Percentiles rank a stretch among this genome's conserved stretches.
These are phyloP conservation scores for Xylaria sp. DNA, from an alignment of 2,329 filamentous ascomycete genomes.

Conservation along the genomic window DNA sequence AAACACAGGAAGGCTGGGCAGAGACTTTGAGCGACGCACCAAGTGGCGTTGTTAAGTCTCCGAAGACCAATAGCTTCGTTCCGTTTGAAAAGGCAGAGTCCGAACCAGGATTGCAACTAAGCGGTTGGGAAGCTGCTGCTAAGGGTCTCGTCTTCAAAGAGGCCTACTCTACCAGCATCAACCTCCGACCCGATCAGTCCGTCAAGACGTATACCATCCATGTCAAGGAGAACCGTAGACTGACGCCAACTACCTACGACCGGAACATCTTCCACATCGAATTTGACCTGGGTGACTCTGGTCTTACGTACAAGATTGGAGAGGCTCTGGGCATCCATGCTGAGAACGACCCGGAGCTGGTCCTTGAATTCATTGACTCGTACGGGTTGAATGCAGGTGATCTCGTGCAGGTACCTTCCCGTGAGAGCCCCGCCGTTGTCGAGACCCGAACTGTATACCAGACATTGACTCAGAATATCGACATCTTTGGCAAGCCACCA, in stretches of 20 bases:
- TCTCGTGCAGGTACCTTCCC: conserved; percentile 89
- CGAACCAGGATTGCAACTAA: conserved; percentile 73
- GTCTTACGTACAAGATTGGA: conserved; percentile 95
- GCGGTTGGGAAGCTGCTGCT: conserved; percentile 84
- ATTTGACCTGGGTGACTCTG: conserved; percentile 92
- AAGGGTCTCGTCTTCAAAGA: conserved; percentile 95
- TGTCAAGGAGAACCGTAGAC: conserved; percentile 93
- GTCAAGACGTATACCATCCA: conserved; percentile 88
- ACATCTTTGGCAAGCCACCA: conserved; percentile 95
- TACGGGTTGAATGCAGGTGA: conserved; percentile 87
- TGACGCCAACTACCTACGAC: conserved; percentile 89
- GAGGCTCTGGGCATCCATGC: conserved; percentile 97
- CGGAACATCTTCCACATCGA: conserved; percentile 99
- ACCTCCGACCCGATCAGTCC: conserved; percentile 84
- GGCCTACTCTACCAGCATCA: conserved; percentile 79
- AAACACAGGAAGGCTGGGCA: conserved; percentile 83
- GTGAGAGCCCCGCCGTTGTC: conserved; percentile 77
- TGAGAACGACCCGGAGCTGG: conserved; percentile 84
- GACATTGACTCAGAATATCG: conserved; percentile 88
- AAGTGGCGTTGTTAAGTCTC: conserved; percentile 67
- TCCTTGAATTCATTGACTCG: conserved; percentile 86
- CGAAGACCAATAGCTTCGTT: conserved; percentile 84
- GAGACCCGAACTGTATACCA: conserved; percentile 96
- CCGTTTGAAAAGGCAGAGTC: conserved; percentile 79
- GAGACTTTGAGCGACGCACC: conserved; percentile 71